Percentiles rank a stretch among this genome's conserved stretches.
phyloP scores from a whole-genome alignment of 169 alveolate genomes.

The Cryptosporidium sp. region DNA sequence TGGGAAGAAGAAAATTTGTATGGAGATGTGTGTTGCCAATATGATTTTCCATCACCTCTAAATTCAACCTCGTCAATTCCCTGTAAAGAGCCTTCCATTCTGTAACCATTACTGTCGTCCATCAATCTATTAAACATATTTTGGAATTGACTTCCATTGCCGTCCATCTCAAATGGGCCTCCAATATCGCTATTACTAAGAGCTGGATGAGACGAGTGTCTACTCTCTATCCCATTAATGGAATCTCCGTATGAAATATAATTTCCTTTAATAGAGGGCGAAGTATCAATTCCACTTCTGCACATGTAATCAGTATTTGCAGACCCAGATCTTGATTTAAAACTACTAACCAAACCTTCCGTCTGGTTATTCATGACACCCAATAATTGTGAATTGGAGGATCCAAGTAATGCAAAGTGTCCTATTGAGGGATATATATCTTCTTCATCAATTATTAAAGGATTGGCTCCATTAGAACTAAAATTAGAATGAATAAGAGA shows the following conservation, averaged over 20 bases:
- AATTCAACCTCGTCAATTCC: slow-evolving; percentile 27
- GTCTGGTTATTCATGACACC: neutral
- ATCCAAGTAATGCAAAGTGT: slow-evolving; percentile 19
- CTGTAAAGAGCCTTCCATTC: slow-evolving; percentile 15
- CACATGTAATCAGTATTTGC: slow-evolving; percentile 11
- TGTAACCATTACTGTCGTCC: slow-evolving; percentile 5
- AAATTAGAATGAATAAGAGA: neutral
- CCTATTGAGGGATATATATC: slow-evolving; percentile 58
- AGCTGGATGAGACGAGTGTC: slow-evolving; percentile 7
- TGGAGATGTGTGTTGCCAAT: slow-evolving; percentile 6
- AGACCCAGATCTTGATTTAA: slow-evolving; percentile 14
- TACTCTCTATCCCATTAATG: slow-evolving; percentile 4
- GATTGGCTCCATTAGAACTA: neutral
- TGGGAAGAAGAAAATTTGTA: neutral
- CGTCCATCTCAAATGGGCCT: slow-evolving; percentile 17
- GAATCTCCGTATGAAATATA: slow-evolving; percentile 5
- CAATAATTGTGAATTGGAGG: slow-evolving; percentile 10
- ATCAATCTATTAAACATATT: slow-evolving; percentile 13
- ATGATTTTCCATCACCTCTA: slow-evolving; percentile 27
- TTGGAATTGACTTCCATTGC: slow-evolving; percentile 14
- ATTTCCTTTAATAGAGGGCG: slow-evolving; percentile 30
- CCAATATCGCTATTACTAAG: slow-evolving; percentile 4
- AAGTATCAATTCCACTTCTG: slow-evolving; percentile 18
- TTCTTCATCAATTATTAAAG: slow-evolving; percentile 30
- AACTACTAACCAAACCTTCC: slow-evolving; percentile 1